Percentiles rank a stretch among this genome's conserved stretches.
These are phyloP conservation scores for Boletus smithii DNA, from an alignment of 1,284 basidiomycete genomes.

Conservation along the genomic window DNA sequence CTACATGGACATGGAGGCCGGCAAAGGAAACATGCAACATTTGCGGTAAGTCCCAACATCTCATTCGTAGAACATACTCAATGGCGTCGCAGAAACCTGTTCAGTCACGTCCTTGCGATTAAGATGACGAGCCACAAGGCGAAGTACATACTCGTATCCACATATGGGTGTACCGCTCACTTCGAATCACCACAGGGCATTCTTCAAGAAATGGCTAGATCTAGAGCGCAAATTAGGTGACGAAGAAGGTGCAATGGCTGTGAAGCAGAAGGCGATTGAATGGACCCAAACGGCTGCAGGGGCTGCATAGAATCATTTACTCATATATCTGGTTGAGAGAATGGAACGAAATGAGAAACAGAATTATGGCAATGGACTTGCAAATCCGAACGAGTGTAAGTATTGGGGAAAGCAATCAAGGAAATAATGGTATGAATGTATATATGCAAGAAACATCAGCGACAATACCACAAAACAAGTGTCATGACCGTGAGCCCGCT, in stretches of 20 bases:
- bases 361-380: slow-evolving; percentile 39
- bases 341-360: slow-evolving; percentile 14
- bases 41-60: slow-evolving; percentile 49
- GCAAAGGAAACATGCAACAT: slow-evolving; percentile 72
- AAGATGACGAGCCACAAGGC: slow-evolving; percentile 95
- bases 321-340: slow-evolving; percentile 34
- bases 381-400: slow-evolving; percentile 55
- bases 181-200: slow-evolving; percentile 48
- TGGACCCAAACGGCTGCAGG: slow-evolving; percentile 68
- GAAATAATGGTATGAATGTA: slow-evolving; percentile 51
- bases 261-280: slow-evolving; percentile 86
- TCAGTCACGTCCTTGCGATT: slow-evolving; percentile 75
- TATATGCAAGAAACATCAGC: slow-evolving; percentile 38
- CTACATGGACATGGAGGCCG: slow-evolving; percentile 94
- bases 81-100: slow-evolving; percentile 59
- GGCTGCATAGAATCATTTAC: slow-evolving; percentile 33
- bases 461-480: slow-evolving; percentile 32
- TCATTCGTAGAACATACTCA: slow-evolving; percentile 8
- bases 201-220: slow-evolving; percentile 98
- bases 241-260: slow-evolving; percentile 73
- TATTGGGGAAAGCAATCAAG: slow-evolving; percentile 34
- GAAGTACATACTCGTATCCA: slow-evolving; percentile 54
- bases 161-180: slow-evolving; percentile 6
- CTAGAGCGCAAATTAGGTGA: slow-evolving; percentile 88
- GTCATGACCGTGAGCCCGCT: slow-evolving; percentile 65